These are phyloP conservation scores for Stentor coeruleus DNA, from an alignment of 73 alveolate species.

Conservation along the genomic window DNA sequence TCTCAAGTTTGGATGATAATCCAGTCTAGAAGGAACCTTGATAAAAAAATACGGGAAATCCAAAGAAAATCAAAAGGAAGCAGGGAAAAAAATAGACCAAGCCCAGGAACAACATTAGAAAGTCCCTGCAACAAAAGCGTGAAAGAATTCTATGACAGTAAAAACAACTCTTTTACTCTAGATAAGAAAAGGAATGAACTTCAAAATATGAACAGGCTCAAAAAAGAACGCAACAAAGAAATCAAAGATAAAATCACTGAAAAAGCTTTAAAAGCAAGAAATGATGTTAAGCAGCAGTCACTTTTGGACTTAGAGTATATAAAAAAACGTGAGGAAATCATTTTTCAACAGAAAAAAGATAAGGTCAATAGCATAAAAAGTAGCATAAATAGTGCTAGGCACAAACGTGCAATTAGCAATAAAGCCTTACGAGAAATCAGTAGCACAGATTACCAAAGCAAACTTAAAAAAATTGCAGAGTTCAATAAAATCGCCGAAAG, in stretches of 20 bases:
- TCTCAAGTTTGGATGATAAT: background rate
- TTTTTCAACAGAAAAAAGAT: background rate
- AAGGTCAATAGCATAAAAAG: background rate
- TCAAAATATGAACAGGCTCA: background rate
- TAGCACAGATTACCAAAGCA: background rate
- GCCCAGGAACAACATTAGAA: no score
- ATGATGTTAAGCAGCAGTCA: background rate
- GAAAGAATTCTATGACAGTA: no score
- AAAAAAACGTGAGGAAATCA: background rate
- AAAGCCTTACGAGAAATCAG: background rate
- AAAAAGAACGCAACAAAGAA: background rate
- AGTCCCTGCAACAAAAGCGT: background rate
- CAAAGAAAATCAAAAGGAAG: background rate
- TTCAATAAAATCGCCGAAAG: background rate
- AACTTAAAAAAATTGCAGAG: background rate
- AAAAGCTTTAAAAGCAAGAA: background rate
- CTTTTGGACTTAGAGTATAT: background rate
- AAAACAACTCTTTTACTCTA: no score
- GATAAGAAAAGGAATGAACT: background rate
- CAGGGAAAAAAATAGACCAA: no score
- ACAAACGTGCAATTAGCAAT: background rate
- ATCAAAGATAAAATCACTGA: background rate
- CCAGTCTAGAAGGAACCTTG: background rate
- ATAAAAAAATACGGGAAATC: background rate
- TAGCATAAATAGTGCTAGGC: background rate